Percentiles rank a stretch among this genome's conserved stretches.
These are phyloP conservation scores for Axilococcus clingmanii DNA, from an alignment of 139 green algal species.

Conservation along the genomic window DNA sequence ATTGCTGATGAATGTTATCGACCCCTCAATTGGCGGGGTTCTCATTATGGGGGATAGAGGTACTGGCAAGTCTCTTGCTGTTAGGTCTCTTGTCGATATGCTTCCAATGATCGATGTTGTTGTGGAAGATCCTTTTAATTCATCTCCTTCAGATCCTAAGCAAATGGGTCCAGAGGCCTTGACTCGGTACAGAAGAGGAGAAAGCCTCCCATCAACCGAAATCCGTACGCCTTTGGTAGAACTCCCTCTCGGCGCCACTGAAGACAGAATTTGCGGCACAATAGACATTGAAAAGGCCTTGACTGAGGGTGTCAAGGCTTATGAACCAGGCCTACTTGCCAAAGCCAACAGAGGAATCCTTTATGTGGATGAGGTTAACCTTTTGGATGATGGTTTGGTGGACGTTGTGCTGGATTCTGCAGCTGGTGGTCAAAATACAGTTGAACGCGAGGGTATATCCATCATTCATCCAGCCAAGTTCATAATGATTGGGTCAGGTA, in stretches of 20 bases:
- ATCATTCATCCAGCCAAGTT: constrained; percentile 86
- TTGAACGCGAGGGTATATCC: constrained; percentile 89
- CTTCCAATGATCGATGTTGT: constrained; percentile 85
- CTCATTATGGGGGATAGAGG: constrained; percentile 92
- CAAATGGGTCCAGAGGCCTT: constrained; percentile 63
- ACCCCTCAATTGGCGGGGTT: constrained; percentile 77
- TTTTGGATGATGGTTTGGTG: constrained; percentile 75
- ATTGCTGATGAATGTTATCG: constrained; percentile 82
- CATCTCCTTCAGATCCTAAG: constrained; percentile 64
- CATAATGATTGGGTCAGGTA: constrained; percentile 80
- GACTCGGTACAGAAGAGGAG: constrained; percentile 32
- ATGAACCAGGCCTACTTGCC: constrained; percentile 43
- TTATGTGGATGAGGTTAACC: constrained; percentile 84
- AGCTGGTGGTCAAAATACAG: constrained; percentile 81
- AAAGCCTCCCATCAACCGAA: constrained; percentile 36
- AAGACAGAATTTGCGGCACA: constrained; percentile 89
- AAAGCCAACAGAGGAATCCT: constrained; percentile 81
- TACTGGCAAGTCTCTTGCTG: constrained; percentile 72
- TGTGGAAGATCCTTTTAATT: constrained; percentile 82
- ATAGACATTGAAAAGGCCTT: constrained; percentile 93
- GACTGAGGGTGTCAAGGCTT: constrained; percentile 65
- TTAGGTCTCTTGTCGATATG: constrained; percentile 70
- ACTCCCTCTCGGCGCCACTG: constrained; percentile 76
- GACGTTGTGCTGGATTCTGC: constrained; percentile 75
- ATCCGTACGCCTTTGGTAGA: constrained; percentile 83